These are phyloP conservation scores for Alternaria triticimaculans DNA, from an alignment of 2,329 filamentous ascomycete species.

Conservation along the genomic window DNA sequence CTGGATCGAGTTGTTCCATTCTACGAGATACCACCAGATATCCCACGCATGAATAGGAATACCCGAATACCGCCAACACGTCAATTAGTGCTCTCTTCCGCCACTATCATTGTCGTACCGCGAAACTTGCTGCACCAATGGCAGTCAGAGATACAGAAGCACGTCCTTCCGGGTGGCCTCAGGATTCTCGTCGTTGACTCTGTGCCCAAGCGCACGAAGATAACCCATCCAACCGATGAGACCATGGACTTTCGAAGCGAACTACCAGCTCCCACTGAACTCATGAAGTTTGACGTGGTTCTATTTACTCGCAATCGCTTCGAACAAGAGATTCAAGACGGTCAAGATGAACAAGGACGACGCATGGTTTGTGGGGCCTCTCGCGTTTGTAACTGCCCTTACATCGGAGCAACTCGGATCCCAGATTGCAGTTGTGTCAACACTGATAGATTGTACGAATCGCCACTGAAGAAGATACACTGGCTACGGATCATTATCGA, in stretches of 20 bases:
- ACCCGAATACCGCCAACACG: conserved; percentile 50
- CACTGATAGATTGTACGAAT: conserved; percentile 57
- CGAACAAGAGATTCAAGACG: conserved; percentile 68
- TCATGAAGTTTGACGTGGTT: conserved; percentile 76
- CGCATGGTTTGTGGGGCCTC: conserved; percentile 28
- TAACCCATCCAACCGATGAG: conserved; percentile 8
- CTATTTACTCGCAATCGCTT: conserved; percentile 78
- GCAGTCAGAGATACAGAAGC: conserved; percentile 79
- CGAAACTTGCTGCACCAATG: conserved; percentile 85
- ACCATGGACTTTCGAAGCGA: conserved; percentile 48
- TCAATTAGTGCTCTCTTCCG: conserved; percentile 68
- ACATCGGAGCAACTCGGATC: conserved; percentile 53
- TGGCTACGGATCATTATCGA: conserved; percentile 92
- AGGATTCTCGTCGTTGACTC: conserved; percentile 67
- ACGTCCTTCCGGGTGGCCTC: conserved; percentile 67
- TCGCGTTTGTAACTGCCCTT: conserved; percentile 46
- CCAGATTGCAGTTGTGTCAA: conserved; percentile 55
- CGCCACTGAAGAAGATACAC: conserved; percentile 72
- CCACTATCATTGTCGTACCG: conserved; percentile 81
- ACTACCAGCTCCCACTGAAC: conserved; percentile 64
- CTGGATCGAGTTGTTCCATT: conserved; percentile 46
- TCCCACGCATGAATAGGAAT: conserved; percentile 52
- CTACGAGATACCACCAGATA: conserved; percentile 51
- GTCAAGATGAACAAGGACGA: conserved; percentile 55
- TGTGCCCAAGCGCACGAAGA: conserved; percentile 28